Percentiles rank a stretch among this genome's conserved stretches.
phyloP scores from a whole-genome alignment of 306 rosid species.

The Ochetophila trinervis region DNA sequence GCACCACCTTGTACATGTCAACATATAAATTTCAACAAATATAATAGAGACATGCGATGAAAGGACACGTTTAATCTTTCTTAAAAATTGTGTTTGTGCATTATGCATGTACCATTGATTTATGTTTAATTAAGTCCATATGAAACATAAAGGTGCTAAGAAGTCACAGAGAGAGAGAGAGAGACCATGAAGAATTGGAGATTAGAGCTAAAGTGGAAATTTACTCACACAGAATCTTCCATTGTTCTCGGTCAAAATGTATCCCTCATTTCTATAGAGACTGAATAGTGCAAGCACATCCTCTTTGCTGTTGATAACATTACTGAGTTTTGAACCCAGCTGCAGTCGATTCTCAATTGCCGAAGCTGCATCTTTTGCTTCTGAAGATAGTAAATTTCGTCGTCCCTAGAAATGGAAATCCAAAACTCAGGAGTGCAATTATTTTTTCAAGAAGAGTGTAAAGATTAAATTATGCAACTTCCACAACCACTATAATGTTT shows the following conservation, averaged over 20 bases:
- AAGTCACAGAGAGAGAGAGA: no score
- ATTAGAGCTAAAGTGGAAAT: not conserved
- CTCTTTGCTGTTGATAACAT: slow-evolving; percentile 53
- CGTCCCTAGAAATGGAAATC: slow-evolving; percentile 36
- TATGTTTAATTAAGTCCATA: not conserved
- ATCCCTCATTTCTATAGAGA: slow-evolving; percentile 70
- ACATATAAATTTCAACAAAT: slow-evolving; percentile 16
- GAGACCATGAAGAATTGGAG: no score
- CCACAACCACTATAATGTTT: not conserved
- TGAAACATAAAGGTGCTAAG: no score
- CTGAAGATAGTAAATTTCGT: slow-evolving; percentile 51
- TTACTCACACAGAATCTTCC: slow-evolving; percentile 79
- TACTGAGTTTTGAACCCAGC: slow-evolving; percentile 88
- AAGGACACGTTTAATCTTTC: no score
- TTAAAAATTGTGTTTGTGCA: not conserved
- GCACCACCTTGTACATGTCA: slow-evolving; percentile 61
- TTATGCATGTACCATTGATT: not conserved
- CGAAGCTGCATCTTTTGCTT: slow-evolving; percentile 79
- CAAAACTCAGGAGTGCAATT: slow-evolving; percentile 7
- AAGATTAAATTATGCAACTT: slow-evolving; percentile 18
- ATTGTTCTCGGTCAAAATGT: slow-evolving; percentile 68
- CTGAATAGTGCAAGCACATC: slow-evolving; percentile 65
- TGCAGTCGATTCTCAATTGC: slow-evolving; percentile 71
- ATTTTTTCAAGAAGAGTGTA: not conserved
- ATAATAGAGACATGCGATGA: not conserved